These are phyloP conservation scores for Penicillium paradoxum DNA, from an alignment of 495 filamentous ascomycete species.

Conservation along the genomic window DNA sequence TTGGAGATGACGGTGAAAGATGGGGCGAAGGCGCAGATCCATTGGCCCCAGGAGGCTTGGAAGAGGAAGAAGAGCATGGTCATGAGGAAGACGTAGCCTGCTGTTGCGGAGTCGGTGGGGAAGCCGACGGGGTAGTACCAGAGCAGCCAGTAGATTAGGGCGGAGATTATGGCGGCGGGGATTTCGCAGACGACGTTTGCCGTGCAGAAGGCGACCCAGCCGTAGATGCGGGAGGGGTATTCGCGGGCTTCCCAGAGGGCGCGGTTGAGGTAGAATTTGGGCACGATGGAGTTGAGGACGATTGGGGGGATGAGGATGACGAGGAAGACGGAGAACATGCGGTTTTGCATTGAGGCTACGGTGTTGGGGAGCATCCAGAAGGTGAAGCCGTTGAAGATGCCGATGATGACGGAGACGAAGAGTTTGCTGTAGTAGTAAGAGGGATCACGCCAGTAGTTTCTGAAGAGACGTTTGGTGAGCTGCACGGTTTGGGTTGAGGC, in stretches of 20 bases:
- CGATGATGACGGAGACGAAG: slow-evolving; percentile 63
- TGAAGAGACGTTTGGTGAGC: slow-evolving; percentile 62
- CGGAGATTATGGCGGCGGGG: slow-evolving; percentile 60
- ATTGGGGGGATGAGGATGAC: slow-evolving; percentile 71
- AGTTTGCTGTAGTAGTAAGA: slow-evolving; percentile 74
- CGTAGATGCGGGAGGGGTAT: slow-evolving; percentile 71
- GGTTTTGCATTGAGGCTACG: slow-evolving; percentile 68
- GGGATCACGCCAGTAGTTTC: slow-evolving; percentile 64
- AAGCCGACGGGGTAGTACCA: slow-evolving; percentile 81
- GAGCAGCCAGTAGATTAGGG: slow-evolving; percentile 63
- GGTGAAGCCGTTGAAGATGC: slow-evolving; percentile 78
- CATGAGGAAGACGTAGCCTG: slow-evolving; percentile 84
- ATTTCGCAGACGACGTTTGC: slow-evolving; percentile 74
- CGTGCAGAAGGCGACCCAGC: slow-evolving; percentile 77
- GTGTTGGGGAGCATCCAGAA: slow-evolving; percentile 70
- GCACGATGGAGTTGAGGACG: slow-evolving; percentile 70
- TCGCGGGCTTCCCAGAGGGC: slow-evolving; percentile 73
- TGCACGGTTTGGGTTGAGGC: slow-evolving; percentile 53
- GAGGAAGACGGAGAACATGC: slow-evolving; percentile 73
- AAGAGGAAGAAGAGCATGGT: slow-evolving; percentile 78
- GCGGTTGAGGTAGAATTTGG: slow-evolving; percentile 77
- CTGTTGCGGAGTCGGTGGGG: slow-evolving; percentile 54
- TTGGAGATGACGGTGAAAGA: slow-evolving; percentile 78
- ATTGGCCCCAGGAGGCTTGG: slow-evolving; percentile 73
- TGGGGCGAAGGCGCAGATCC: slow-evolving; percentile 78